Evolutionary conservation across 2,329 filamentous ascomycete genomes (phyloP).

Genomic region (Akanthomyces uredinophilus): DNA sequence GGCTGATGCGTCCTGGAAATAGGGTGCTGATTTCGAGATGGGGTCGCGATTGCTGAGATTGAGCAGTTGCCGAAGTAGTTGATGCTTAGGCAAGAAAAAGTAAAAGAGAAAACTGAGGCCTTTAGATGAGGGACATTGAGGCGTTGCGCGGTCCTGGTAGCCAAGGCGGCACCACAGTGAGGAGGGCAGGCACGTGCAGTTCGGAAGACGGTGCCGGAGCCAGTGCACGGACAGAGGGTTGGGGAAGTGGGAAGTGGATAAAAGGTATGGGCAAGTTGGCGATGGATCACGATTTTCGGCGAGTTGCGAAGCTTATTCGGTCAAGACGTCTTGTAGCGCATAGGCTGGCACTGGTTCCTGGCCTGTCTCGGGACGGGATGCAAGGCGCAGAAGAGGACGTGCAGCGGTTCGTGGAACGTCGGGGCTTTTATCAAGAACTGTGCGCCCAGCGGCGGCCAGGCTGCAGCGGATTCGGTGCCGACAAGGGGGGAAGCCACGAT

Average conservation of each 20-base stretch:
- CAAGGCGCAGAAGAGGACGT: slow-evolving; percentile 2
- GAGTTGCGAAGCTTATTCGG: background rate
- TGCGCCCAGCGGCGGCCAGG: background rate
- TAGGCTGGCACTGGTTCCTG: background rate
- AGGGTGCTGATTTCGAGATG: background rate
- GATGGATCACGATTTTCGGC: background rate
- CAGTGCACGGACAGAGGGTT: slow-evolving; percentile 1
- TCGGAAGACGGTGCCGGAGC: background rate
- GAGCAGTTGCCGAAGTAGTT: background rate
- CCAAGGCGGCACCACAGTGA: background rate
- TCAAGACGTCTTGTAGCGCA: background rate
- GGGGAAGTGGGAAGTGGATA: background rate
- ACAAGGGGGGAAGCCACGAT: background rate
- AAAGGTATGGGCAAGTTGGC: background rate
- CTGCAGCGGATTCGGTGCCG: slow-evolving; percentile 1
- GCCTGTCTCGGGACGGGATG: background rate
- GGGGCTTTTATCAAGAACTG: background rate
- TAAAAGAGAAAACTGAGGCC: background rate
- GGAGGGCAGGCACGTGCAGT: slow-evolving; percentile 9
- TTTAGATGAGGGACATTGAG: slow-evolving; percentile 8
- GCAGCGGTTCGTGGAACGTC: slow-evolving; percentile 8
- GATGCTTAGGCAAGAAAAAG: background rate
- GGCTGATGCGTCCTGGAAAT: background rate
- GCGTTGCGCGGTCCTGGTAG: background rate
- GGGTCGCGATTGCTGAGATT: background rate